Conservation (phyloP, 768 basidiomycete species). For the Royoungia palumana region DNA sequence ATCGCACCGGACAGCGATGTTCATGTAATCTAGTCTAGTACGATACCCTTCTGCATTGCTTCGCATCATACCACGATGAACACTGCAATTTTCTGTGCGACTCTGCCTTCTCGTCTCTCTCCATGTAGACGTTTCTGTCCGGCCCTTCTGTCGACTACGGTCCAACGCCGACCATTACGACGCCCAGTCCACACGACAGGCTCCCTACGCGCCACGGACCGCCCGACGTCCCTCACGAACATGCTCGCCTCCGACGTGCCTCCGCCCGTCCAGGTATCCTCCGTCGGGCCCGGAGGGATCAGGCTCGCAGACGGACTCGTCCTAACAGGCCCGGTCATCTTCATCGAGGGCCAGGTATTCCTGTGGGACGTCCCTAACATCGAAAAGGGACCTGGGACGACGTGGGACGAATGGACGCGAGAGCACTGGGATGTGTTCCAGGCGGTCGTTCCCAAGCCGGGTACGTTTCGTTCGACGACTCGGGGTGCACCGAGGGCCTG, state of each 20-base stretch:
- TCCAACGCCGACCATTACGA: neutral
- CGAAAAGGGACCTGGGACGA: slow-evolving; percentile 4
- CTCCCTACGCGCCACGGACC: slow-evolving; percentile 9
- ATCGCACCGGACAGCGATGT: neutral
- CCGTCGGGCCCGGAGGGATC: slow-evolving; percentile 61
- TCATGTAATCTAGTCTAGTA: too few relatives aligned
- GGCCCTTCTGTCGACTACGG: neutral
- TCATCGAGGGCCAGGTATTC: slow-evolving; percentile 82
- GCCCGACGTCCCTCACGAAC: slow-evolving; percentile 51
- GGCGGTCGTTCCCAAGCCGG: slow-evolving; percentile 78
- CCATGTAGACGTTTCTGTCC: neutral
- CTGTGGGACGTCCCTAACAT: slow-evolving; percentile 77
- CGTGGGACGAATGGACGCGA: slow-evolving; percentile 67
- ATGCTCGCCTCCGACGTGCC: slow-evolving; percentile 68
- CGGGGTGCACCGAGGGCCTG: neutral
- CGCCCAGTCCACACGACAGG: slow-evolving; percentile 17
- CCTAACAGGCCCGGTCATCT: slow-evolving; percentile 73
- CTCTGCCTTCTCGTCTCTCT: neutral
- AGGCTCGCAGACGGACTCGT: slow-evolving; percentile 75
- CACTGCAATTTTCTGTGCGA: slow-evolving; percentile 1
- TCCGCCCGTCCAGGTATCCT: slow-evolving; percentile 69
- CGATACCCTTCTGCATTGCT: too few relatives aligned
- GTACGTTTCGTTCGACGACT: slow-evolving; percentile 41
- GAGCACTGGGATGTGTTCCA: slow-evolving; percentile 83
- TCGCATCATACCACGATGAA: slow-evolving; percentile 1